Conservation (phyloP, 1,284 basidiomycete species). For the Veloporphyrellus conicus region DNA sequence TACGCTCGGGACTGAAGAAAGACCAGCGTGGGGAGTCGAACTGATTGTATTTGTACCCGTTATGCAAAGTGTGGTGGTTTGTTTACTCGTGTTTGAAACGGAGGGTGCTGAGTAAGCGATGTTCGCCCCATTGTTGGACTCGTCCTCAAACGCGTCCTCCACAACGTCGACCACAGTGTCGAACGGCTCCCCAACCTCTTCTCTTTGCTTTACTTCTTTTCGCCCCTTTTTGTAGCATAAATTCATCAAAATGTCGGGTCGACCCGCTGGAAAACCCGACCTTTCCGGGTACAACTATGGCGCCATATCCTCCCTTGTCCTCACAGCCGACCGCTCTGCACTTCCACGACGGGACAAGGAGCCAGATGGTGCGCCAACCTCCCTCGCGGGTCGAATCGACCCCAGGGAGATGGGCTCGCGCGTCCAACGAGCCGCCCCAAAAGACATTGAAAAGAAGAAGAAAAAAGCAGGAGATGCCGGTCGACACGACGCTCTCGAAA, state of each 20-base stretch:
- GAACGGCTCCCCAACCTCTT: neutral
- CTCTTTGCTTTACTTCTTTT: neutral
- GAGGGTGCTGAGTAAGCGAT: constrained; percentile 20
- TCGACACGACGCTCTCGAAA: constrained; percentile 53
- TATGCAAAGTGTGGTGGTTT: neutral
- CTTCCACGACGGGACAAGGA: constrained; percentile 84
- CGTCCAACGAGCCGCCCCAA: constrained; percentile 77
- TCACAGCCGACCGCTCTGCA: constrained; percentile 75
- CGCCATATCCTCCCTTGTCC: constrained; percentile 81
- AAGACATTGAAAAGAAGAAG: constrained; percentile 96
- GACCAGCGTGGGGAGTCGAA: no score
- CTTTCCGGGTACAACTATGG: constrained; percentile 87
- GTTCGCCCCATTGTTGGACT: neutral
- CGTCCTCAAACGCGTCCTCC: neutral
- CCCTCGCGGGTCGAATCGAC: constrained; percentile 89
- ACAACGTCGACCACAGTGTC: constrained; percentile 14
- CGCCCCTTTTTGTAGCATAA: constrained; percentile 8
- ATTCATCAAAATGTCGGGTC: constrained; percentile 39
- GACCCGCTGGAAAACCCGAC: constrained; percentile 59
- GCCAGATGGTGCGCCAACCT: constrained; percentile 93
- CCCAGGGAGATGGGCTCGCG: constrained; percentile 92
- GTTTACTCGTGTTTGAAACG: constrained; percentile 22
- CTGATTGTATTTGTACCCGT: no score
- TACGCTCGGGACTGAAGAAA: neutral
- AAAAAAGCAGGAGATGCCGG: constrained; percentile 56